Percentiles rank a stretch among this genome's conserved stretches.
These are phyloP conservation scores for Luvunga scandens DNA, from an alignment of 345 rosid species.

Conservation along the genomic window DNA sequence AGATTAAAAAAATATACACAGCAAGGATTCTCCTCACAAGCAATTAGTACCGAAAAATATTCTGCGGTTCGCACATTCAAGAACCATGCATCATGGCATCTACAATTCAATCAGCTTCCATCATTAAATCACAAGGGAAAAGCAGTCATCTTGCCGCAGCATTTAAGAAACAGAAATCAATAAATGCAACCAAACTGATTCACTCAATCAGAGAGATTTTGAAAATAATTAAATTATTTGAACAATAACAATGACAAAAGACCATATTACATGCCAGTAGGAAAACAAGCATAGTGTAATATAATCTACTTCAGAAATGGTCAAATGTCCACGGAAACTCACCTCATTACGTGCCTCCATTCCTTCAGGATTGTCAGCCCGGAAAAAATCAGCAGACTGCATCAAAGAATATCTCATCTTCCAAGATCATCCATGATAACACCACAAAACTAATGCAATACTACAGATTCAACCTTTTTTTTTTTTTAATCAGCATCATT, in stretches of 20 bases:
- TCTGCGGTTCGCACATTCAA: neutral
- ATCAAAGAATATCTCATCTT: constrained; percentile 24
- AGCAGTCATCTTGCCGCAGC: neutral
- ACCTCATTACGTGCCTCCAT: constrained; percentile 99
- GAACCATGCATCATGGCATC: neutral
- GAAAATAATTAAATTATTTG: neutral
- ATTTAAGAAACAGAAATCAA: neutral
- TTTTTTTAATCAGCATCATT: neutral
- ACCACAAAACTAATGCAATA: neutral
- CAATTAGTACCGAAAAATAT: neutral
- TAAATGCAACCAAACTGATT: neutral
- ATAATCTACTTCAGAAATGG: constrained; percentile 8
- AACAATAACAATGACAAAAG: neutral
- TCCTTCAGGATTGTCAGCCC: constrained; percentile 97
- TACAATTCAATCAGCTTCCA: constrained; percentile 4
- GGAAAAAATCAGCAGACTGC: constrained; percentile 97
- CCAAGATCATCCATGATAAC: constrained; percentile 15
- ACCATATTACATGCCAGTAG: neutral
- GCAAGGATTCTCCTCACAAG: neutral
- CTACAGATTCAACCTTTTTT: neutral
- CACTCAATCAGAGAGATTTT: neutral
- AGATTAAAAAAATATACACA: neutral
- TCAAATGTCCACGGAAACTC: constrained; percentile 18
- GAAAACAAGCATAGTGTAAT: constrained; percentile 6
- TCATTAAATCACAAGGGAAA: neutral